Evolutionary conservation across 2,329 filamentous ascomycete species (phyloP).

Genomic region (Alternaria sp.): DNA sequence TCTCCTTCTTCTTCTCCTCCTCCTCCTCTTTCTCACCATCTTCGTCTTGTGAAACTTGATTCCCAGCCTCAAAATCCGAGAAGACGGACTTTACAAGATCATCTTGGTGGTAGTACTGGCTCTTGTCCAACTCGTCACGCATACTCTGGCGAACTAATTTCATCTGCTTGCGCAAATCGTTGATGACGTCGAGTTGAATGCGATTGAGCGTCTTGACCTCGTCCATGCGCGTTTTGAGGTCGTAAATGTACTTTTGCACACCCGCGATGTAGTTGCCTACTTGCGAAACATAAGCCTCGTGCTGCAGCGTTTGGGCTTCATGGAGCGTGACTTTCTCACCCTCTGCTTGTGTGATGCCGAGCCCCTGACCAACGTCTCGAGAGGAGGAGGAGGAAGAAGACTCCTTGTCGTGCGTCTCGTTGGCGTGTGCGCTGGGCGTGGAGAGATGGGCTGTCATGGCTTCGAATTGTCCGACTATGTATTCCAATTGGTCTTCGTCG

Average conservation of each 20-base stretch:
- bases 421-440: conserved; percentile 31
- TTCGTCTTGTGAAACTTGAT: neutral
- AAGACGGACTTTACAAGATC: neutral
- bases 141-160: conserved; percentile 23
- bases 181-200: conserved; percentile 45
- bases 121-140: conserved; percentile 11
- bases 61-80: neutral
- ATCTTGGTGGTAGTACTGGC: neutral
- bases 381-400: conserved; percentile 10
- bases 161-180: conserved; percentile 37
- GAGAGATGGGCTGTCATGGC: conserved; percentile 42
- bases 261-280: conserved; percentile 39
- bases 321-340: conserved; percentile 5
- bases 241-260: conserved; percentile 36
- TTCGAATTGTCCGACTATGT: conserved; percentile 44
- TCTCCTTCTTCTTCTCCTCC: neutral
- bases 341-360: conserved; percentile 9
- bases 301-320: conserved; percentile 12
- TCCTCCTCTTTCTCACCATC: neutral
- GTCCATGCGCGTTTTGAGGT: conserved; percentile 42
- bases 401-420: conserved; percentile 28
- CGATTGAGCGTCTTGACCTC: conserved; percentile 45
- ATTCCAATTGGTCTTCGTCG: conserved; percentile 46
- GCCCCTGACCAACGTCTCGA: conserved; percentile 10
- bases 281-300: conserved; percentile 33